Percentiles rank a stretch among this genome's conserved stretches.
Conservation (phyloP, 208 protist genomes). For the Perkinsela sp. region DNA sequence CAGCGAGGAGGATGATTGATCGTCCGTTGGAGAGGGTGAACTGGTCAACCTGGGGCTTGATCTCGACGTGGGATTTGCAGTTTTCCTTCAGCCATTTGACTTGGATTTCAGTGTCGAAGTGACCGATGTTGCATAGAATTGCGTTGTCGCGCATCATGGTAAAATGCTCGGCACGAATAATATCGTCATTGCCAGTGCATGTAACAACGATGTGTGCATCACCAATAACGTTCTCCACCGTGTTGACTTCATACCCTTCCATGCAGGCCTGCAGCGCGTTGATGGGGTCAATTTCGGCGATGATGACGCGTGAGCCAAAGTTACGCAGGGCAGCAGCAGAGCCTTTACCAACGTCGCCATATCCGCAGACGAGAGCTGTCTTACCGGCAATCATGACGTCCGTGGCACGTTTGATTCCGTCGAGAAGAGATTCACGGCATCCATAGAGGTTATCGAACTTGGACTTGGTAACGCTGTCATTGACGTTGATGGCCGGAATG, state of each 20-base stretch:
- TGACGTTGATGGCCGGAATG: conserved; percentile 98
- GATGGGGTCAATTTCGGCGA: conserved; percentile 98
- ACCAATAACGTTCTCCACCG: conserved; percentile 70
- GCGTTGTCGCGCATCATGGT: conserved; percentile 88
- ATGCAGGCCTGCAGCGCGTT: conserved; percentile 97
- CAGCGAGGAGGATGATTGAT: conserved; percentile 81
- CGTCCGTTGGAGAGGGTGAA: conserved; percentile 76
- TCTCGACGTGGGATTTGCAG: conserved; percentile 72
- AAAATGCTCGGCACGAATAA: conserved; percentile 88
- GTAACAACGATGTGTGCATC: conserved; percentile 88
- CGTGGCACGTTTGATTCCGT: conserved; percentile 96
- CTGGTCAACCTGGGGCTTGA: conserved; percentile 96
- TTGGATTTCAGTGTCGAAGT: conserved; percentile 99
- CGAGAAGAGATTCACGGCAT: conserved; percentile 92
- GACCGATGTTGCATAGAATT: conserved; percentile 99
- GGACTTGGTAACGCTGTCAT: conserved; percentile 97
- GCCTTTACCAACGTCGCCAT: conserved; percentile 97
- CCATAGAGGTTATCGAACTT: conserved; percentile 99
- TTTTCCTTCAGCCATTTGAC: conserved; percentile 70
- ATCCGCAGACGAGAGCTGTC: conserved; percentile 82
- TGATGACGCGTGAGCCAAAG: conserved; percentile 80
- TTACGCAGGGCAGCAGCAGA: conserved; percentile 78
- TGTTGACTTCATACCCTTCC: conserved; percentile 84
- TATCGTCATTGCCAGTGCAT: conserved; percentile 90
- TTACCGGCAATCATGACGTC: conserved; percentile 99